Percentiles rank a stretch among this genome's conserved stretches.
phyloP scores from a whole-genome alignment of 352 stramenopile species.

The Pythium myriotylum region DNA sequence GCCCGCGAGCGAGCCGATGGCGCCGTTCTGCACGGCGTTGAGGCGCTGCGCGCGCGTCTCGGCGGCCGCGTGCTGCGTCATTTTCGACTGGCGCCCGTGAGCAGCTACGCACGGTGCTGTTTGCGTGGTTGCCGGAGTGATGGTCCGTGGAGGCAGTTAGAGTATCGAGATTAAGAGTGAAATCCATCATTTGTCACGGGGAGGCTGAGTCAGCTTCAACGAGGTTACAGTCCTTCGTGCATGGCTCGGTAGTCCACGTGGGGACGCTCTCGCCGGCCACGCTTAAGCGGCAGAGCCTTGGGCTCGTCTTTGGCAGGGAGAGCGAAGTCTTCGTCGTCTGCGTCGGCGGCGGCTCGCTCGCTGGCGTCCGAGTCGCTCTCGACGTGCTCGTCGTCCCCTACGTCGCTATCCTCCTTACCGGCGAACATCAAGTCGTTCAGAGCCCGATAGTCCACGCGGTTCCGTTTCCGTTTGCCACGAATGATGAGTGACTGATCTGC shows the following conservation, averaged over 20 bases:
- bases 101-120: neutral
- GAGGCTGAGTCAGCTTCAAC: slow-evolving; percentile 4
- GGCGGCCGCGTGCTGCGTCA: slow-evolving; percentile 6
- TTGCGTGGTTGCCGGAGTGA: neutral
- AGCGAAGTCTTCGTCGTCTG: slow-evolving; percentile 31
- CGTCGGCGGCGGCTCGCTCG: slow-evolving; percentile 21
- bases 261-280: slow-evolving; percentile 32
- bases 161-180: neutral
- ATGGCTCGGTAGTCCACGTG: slow-evolving; percentile 51
- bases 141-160: neutral
- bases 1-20: slow-evolving; percentile 75
- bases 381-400: slow-evolving; percentile 39
- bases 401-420: slow-evolving; percentile 59
- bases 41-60: slow-evolving; percentile 57
- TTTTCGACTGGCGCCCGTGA: slow-evolving; percentile 2
- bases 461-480: slow-evolving; percentile 78
- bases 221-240: slow-evolving; percentile 48
- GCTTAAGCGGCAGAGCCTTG: slow-evolving; percentile 17
- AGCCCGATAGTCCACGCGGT: slow-evolving; percentile 75
- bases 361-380: slow-evolving; percentile 46
- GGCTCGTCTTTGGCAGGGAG: slow-evolving; percentile 14
- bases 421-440: slow-evolving; percentile 83
- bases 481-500: slow-evolving; percentile 52
- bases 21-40: slow-evolving; percentile 69
- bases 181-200: neutral